These are phyloP conservation scores for Decorospora gaudefroyi DNA, from an alignment of 2,329 filamentous ascomycete species.

Conservation along the genomic window DNA sequence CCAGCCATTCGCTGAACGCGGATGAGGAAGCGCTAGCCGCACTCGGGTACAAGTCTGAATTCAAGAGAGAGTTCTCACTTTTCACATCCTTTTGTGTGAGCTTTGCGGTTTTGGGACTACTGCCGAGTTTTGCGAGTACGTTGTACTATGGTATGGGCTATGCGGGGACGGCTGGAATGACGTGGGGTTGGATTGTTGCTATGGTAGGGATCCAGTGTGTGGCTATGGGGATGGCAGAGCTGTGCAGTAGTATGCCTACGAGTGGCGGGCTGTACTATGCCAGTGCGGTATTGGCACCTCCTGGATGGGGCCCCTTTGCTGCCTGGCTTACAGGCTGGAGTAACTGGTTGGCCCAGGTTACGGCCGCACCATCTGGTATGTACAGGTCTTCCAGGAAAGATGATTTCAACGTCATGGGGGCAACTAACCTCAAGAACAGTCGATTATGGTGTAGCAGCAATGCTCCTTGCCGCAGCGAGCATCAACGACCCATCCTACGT, in stretches of 20 bases:
- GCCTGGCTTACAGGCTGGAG: conserved; percentile 72
- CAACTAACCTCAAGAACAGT: conserved; percentile 48
- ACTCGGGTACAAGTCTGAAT: conserved; percentile 66
- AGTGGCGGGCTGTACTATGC: conserved; percentile 75
- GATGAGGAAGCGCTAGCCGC: conserved; percentile 67
- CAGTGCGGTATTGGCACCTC: conserved; percentile 69
- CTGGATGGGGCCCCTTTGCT: conserved; percentile 67
- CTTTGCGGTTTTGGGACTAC: conserved; percentile 71
- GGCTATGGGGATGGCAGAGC: conserved; percentile 67
- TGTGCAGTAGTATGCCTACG: conserved; percentile 75
- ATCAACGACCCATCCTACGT: conserved; percentile 68
- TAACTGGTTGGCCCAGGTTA: conserved; percentile 71
- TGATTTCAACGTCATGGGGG: background rate
- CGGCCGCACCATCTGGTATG: conserved; percentile 61
- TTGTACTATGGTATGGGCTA: conserved; percentile 69
- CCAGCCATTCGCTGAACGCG: conserved; percentile 52
- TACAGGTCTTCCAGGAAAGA: conserved; percentile 10
- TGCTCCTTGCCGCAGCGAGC: conserved; percentile 72
- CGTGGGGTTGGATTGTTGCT: conserved; percentile 75
- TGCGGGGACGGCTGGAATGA: conserved; percentile 58
- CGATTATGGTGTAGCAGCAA: conserved; percentile 67
- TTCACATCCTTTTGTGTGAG: conserved; percentile 77
- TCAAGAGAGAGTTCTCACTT: conserved; percentile 71
- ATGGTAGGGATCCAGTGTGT: conserved; percentile 74
- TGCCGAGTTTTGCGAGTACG: conserved; percentile 73